Evolutionary conservation across 495 filamentous ascomycete species (phyloP), one percentile per base, ranked within the genome.

Genomic region (Parathielavia appendiculata): DNA sequence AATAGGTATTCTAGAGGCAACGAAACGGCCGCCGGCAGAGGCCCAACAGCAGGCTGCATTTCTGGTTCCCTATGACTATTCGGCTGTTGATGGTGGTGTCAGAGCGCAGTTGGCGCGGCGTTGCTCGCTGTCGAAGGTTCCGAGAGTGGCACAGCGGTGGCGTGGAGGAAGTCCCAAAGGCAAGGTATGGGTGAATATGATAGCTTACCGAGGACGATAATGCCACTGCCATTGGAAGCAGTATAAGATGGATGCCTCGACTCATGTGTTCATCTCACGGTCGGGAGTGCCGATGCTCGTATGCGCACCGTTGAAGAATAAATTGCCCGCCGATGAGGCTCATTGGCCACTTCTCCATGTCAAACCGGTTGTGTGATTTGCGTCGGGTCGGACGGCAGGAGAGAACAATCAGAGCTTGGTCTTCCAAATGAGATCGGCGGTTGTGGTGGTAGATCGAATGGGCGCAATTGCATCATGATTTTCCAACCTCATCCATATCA

Each of bases 391-490:
- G 36, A 39, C 36, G 36, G 36, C 6, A 39, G 36, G 9, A 16
- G 36, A 39, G 3, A 30, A 30, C 26, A 39, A 11, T 11, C 36
- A 13, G 36, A 39, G 14, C 43, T 46, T 46, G 43, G 26, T 30
- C 26, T 30, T 6, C 26, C 36, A 26, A 26, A 36, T 20, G 36
- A 53, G 51, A 41, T 40, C 22, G 38, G 36, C 43, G 6, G 7
- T 53, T 12, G 45, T 13, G 23, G 22, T 30, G 36, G 51, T 40
- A 40, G 22, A 16, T 14, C 20, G 51, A 30, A 53, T n/a, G 22
- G 22, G 23, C 9, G 51, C 13, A 13, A 53, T 53, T 53, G 51
- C 51, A 53, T 53, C 51, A 41, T 51, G 49, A 40, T n/a, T 51
- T n/a, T 40, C n/a, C 2, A 10, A 50, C 7, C 17, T 17, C 36